A percentile compares a stretch with the other conserved stretches of the same genome.
phyloP scores from a whole-genome alignment of 257 asterid genomes.

The Plantago major region DNA sequence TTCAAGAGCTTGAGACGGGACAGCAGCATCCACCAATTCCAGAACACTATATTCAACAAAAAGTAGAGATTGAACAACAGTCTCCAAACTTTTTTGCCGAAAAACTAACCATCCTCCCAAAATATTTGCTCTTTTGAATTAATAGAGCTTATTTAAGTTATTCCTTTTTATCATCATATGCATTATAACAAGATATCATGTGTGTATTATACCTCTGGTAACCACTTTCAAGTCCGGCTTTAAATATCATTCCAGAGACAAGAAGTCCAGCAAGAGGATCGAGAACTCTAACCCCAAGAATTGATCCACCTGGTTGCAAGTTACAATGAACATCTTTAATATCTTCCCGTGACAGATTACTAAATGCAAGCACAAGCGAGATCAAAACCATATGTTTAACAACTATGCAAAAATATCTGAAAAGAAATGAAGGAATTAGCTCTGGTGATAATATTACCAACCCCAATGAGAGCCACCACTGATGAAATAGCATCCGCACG shows the following conservation, averaged over 20 bases:
- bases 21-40: slow-evolving; percentile 99
- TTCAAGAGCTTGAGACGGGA: slow-evolving; percentile 61
- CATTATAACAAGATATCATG: neutral
- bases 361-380: slow-evolving; percentile 3
- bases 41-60: slow-evolving; percentile 45
- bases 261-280: slow-evolving; percentile 97
- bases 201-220: slow-evolving; percentile 59
- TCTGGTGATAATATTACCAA: slow-evolving; percentile 68
- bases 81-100: slow-evolving; percentile 16
- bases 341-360: slow-evolving; percentile 10
- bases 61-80: slow-evolving; percentile 18
- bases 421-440: neutral
- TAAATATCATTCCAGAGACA: slow-evolving; percentile 91
- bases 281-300: slow-evolving; percentile 79
- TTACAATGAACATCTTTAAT: slow-evolving; percentile 17
- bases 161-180: too few relatives aligned
- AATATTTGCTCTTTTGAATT: too few relatives aligned
- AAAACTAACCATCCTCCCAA: neutral
- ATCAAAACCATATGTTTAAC: too few relatives aligned
- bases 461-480: slow-evolving; percentile 93
- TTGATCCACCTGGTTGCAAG: slow-evolving; percentile 67
- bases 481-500: slow-evolving; percentile 97
- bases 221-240: slow-evolving; percentile 90
- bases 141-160: too few relatives aligned
- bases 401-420: neutral